Evolutionary conservation across 345 rosid species (phyloP), one percentile per base, ranked within the genome.

Genomic region (Pistacia vera): DNA sequence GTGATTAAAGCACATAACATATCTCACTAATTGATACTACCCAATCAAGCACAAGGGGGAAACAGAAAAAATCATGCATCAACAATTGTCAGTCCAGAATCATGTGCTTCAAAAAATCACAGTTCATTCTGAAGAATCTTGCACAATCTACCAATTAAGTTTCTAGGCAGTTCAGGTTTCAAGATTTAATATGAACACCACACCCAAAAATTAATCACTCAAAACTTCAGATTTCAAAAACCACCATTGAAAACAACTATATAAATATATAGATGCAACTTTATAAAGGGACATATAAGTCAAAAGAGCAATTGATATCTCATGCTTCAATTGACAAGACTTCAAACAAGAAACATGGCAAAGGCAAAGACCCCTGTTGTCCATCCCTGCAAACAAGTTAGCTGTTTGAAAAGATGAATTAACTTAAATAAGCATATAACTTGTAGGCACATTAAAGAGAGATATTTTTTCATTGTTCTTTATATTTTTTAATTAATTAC

Each of bases 1-100:
- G 88, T 35, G 52, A 73, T 70, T 74, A 64, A 78, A 63, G 30
- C 41, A 54, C 55, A 70, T 67, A 68, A 56, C 38, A 67, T 10
- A 68, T 55, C 51, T 11, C 66, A 58, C 52, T 18, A 77, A 77
- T 68, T 63, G 12, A 11, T 68, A 41, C 54, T 63, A 48, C 36
- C 35, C 63, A 38, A 54, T 35, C 36, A 48, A 22, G 9, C 44
- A 5, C 8, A 2, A n/a, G 14, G 30, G 38, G 5, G 4, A 2
- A 51, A 68, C 16, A 8, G 22, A 30, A 16, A 51, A 59, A 30
- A 52, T 17, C 44, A 68, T 30, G 16, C 8, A 52, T 30, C 11
- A 49, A 70, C 33, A 70, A 4, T 12, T 11, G 6, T 38, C 30
- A 69, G 48, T 69, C 3, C 33, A 54, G 22, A 41, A 65, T 38